These are phyloP conservation scores for Penicillium sclerotigenum DNA, from an alignment of 2,329 filamentous ascomycete genomes.

Conservation along the genomic window DNA sequence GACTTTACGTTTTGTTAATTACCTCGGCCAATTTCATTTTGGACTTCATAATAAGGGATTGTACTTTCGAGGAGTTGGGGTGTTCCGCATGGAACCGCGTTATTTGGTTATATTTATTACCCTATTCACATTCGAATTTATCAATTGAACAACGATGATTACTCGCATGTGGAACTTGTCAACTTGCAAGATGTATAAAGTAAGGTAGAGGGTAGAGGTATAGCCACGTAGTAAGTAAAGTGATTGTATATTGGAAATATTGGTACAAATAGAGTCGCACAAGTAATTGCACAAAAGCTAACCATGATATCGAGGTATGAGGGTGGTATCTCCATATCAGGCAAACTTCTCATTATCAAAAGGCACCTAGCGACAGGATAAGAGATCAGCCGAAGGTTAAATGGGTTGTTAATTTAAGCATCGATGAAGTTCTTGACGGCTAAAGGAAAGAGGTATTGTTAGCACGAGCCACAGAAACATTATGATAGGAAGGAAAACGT, in stretches of 20 bases:
- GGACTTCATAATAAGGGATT: not conserved
- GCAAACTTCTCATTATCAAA: not conserved
- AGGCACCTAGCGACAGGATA: slow-evolving; percentile 11
- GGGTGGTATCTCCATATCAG: not conserved
- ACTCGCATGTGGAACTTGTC: not conserved
- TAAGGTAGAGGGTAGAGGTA: not conserved
- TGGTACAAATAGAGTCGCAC: slow-evolving; percentile 7
- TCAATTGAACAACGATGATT: not conserved
- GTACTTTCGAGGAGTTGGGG: not conserved
- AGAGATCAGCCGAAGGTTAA: slow-evolving; percentile 33
- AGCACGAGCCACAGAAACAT: not conserved
- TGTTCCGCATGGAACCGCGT: not conserved
- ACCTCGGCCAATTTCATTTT: not conserved
- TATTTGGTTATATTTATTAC: not conserved
- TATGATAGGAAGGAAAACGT: slow-evolving; percentile 30
- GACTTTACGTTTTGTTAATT: slow-evolving; percentile 19
- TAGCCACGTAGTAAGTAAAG: not conserved
- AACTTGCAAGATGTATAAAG: not conserved
- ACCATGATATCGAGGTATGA: slow-evolving; percentile 36
- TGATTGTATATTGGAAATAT: slow-evolving; percentile 9
- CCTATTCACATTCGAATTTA: not conserved
- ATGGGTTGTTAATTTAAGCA: slow-evolving; percentile 50
- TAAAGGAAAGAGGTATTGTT: slow-evolving; percentile 22
- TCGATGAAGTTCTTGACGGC: slow-evolving; percentile 84
- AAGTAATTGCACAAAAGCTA: not conserved